Conservation (phyloP, 2,329 filamentous ascomycete genomes). For the Cladosporium sp. region DNA sequence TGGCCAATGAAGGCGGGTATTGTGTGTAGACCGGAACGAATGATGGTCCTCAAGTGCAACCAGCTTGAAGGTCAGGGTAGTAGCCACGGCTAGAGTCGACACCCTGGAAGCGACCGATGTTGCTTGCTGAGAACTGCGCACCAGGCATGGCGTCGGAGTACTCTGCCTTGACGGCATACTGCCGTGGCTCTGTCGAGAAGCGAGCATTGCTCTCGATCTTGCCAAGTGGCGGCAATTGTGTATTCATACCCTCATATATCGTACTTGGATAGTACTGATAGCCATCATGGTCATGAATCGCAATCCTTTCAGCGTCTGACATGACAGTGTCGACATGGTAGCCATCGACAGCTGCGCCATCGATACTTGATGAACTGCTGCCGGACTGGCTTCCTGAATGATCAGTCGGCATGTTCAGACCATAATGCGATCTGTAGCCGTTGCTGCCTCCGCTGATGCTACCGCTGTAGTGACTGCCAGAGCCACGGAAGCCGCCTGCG, state of each 20-base stretch:
- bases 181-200: slow-evolving; percentile 29
- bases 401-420: slow-evolving; percentile 18
- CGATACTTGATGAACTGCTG: slow-evolving; percentile 38
- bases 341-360: slow-evolving; percentile 27
- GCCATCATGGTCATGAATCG: slow-evolving; percentile 38
- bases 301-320: slow-evolving; percentile 39
- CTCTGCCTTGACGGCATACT: slow-evolving; percentile 40
- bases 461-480: slow-evolving; percentile 20
- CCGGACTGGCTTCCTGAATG: slow-evolving; percentile 36
- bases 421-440: slow-evolving; percentile 27
- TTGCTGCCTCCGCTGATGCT: slow-evolving; percentile 19
- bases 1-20: neutral
- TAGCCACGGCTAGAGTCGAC: slow-evolving; percentile 45
- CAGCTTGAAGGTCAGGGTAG: slow-evolving; percentile 41
- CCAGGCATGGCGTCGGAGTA: slow-evolving; percentile 33
- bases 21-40: neutral
- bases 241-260: slow-evolving; percentile 38
- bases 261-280: slow-evolving; percentile 46
- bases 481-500: slow-evolving; percentile 26
- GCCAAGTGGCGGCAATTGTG: slow-evolving; percentile 26
- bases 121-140: slow-evolving; percentile 29
- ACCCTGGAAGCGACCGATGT: slow-evolving; percentile 42
- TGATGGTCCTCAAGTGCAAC: slow-evolving; percentile 22
- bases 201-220: slow-evolving; percentile 28
- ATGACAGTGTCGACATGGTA: slow-evolving; percentile 36